Conservation (phyloP, 2,329 filamentous ascomycete genomes). For the Diplocarpon rosae region DNA sequence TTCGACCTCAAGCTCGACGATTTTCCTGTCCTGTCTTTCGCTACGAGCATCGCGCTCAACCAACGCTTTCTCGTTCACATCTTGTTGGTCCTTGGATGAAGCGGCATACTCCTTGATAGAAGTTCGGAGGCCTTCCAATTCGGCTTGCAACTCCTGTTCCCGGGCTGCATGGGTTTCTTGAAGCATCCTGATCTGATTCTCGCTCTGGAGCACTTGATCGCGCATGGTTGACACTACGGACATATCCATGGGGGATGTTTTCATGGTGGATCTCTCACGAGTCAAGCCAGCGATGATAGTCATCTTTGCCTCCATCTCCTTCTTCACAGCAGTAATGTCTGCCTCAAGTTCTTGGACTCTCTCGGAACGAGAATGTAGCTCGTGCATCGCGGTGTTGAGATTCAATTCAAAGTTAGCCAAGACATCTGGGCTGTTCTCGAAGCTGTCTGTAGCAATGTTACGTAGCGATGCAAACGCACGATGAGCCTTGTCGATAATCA, state of each 20-base stretch:
- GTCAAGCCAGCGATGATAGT: slow-evolving; percentile 91
- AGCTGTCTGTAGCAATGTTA: slow-evolving; percentile 77
- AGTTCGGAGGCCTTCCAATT: slow-evolving; percentile 57
- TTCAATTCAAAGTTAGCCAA: slow-evolving; percentile 92
- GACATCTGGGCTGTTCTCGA: slow-evolving; percentile 69
- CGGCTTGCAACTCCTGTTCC: slow-evolving; percentile 61
- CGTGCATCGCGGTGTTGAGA: slow-evolving; percentile 83
- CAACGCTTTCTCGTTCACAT: slow-evolving; percentile 12
- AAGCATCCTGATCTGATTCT: slow-evolving; percentile 65
- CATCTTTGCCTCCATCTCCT: slow-evolving; percentile 96
- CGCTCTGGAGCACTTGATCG: slow-evolving; percentile 78
- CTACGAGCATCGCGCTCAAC: slow-evolving; percentile 17
- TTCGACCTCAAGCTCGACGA: slow-evolving; percentile 59
- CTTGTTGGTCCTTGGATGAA: slow-evolving; percentile 11
- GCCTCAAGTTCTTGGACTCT: slow-evolving; percentile 82
- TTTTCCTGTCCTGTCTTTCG: slow-evolving; percentile 27
- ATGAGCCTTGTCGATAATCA: slow-evolving; percentile 81
- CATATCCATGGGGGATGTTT: slow-evolving; percentile 77
- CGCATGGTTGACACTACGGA: slow-evolving; percentile 79
- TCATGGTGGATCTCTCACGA: slow-evolving; percentile 82
- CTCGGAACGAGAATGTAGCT: slow-evolving; percentile 77
- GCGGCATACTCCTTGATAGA: slow-evolving; percentile 14
- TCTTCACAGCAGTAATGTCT: slow-evolving; percentile 72
- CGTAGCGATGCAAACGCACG: slow-evolving; percentile 82
- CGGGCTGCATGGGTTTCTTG: slow-evolving; percentile 61